Evolutionary conservation across 768 basidiomycete species (phyloP), one percentile per base, ranked within the genome.

Genomic region (Hirschioporus abietinus): DNA sequence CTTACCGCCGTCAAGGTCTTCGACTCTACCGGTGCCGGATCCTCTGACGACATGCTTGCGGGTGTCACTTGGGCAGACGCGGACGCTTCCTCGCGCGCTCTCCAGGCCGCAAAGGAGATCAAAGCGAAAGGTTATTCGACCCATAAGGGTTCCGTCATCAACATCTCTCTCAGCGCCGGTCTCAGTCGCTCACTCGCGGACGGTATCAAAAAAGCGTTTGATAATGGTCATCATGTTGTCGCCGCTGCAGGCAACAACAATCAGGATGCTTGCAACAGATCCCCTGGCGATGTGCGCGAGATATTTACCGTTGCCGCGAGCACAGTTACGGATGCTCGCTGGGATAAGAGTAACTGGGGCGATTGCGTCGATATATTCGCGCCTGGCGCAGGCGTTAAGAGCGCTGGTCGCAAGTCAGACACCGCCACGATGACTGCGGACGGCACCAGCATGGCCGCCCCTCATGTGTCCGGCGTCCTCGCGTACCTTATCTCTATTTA

Each of bases 101-200:
- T 72, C n/a, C 82, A 82, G 17, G 91, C 93, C 20, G 80, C 78
- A 7, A 83, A 83, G 12, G 93, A 96, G 75, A 74, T 84, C 68
- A 84, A 80, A 64, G 82, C 83, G 34, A 94, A 92, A n/a, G 91
- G 93, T 65, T 88, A 84, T 79, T 90, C 89, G 65, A 79, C 78
- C 58, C 92, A 96, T 84, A 96, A 95, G 81, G 97, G 97, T 25
- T 95, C 94, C 20, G 95, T 96, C 64, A 92, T 90, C 63, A 96
- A 96, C 84, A 97, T 99, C 97, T 92, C 90, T 76, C 90, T 99
- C 64, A 96, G 97, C 69, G 97, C 97, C 72, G 93, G 94, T 67
- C 96, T 96, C 81, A 93, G 92, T 7, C 83, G 80, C 24, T 85
- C 92, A 36, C 84, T 99, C 63, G 94, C 99, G 69, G 82, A 83